Base-by-base conservation (phyloP, 2,329 filamentous ascomycete genomes). In the Stylonectria norvegica region DNA sequence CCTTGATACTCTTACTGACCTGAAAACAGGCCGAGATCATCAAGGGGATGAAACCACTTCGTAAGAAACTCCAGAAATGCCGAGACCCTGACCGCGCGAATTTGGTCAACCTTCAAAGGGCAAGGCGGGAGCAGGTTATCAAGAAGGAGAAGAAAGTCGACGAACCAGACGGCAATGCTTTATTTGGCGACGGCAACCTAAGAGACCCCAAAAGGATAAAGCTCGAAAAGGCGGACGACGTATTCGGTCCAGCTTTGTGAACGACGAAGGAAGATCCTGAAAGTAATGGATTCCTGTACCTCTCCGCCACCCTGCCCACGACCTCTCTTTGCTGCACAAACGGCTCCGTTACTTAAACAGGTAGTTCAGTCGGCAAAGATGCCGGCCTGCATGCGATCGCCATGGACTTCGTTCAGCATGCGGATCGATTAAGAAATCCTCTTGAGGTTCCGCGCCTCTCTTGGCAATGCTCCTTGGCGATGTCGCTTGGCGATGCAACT, bases 31-130 rank as follows among this genome's bases (percentile, higher is more conserved):
- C 64, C 47, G 76, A 72, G 40, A 66, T 58, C 8, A 49, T 63
- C 37, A 67, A 66, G 31, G 57, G 59, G 4, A 72, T 81, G 50
- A 78, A 77, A 29, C 73, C 75, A 0, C 64, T 88, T 10, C 73
- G 80, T 12, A 80, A 76, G 63, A 89, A 88, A 59, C 69, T 90
- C n/a, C 79, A 78, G 45, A 78, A 75, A 52, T 90, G 86, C 52
- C 73, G 82, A 42, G 86, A 91, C 55, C 85, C 86, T 0, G 83
- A 87, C 52, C 79, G 86, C 40, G 79, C 76, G 30, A 84, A 90
- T 60, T 64, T 90, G 4, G 81, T 89, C 14, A 81, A 80, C 34
- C 66, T 86, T 36, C 82, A 86, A 54, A 75, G 76, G 48, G 78
- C 79, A 15, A 75, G 83, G 53, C 79, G 79, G 34, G 76, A 81